Conservation (phyloP, 2,329 filamentous ascomycete genomes). For the Aspergillus fumigatus region DNA sequence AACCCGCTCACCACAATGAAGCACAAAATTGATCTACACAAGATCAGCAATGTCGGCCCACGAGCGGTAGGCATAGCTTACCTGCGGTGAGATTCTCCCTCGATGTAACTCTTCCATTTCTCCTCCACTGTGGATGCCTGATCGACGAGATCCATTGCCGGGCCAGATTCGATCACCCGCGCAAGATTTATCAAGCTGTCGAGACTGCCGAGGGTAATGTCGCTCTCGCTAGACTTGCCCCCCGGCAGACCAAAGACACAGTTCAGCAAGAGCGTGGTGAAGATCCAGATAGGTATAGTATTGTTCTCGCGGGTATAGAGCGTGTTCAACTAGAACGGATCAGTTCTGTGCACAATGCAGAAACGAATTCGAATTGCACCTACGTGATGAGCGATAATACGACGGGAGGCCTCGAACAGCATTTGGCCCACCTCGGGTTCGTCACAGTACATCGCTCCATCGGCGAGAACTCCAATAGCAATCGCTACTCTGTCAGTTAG, state of each 20-base stretch:
- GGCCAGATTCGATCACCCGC: background rate
- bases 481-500: background rate
- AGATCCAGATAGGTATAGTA: background rate
- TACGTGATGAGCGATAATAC: background rate
- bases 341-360: background rate
- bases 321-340: background rate
- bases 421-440: background rate
- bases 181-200: slow-evolving; percentile 1
- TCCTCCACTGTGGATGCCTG: background rate
- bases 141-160: background rate
- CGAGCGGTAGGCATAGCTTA: background rate
- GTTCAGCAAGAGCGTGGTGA: background rate
- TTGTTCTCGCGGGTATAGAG: background rate
- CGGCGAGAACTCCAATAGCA: background rate
- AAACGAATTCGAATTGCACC: too few relatives aligned
- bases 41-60: background rate
- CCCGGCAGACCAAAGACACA: background rate
- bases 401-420: background rate
- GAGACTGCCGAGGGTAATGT: background rate
- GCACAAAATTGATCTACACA: background rate
- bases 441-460: background rate
- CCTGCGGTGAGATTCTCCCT: background rate
- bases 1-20: background rate
- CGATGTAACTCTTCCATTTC: background rate
- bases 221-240: background rate